A percentile compares a stretch with the other conserved stretches of the same genome.
Evolutionary conservation across 2,329 filamentous ascomycete species (phyloP).

Genomic region (Colletotrichum sp.): DNA sequence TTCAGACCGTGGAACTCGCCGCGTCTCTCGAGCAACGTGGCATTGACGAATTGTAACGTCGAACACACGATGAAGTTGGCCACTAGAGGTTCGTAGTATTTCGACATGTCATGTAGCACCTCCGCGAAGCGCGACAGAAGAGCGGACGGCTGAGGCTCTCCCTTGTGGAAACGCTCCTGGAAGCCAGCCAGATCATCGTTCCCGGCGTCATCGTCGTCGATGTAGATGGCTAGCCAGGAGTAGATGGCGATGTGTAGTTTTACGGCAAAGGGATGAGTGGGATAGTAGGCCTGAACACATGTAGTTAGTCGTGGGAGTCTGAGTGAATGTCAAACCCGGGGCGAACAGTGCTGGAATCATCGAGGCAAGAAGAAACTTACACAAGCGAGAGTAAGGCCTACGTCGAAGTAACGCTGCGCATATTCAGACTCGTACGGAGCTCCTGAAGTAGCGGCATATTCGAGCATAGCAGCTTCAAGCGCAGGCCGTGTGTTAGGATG

Average conservation of each 20-base stretch:
- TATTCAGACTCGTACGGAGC: background rate
- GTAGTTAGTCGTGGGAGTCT: background rate
- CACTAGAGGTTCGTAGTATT: background rate
- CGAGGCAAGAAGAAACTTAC: background rate
- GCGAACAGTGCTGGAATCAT: background rate
- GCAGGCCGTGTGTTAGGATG: background rate
- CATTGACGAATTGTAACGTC: background rate
- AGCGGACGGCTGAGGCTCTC: background rate
- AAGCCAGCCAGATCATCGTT: background rate
- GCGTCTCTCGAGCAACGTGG: rapidly evolving
- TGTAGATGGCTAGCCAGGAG: background rate
- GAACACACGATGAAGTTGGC: background rate
- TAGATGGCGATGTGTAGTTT: background rate
- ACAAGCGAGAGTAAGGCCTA: background rate
- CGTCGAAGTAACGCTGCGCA: background rate
- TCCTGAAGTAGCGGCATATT: background rate
- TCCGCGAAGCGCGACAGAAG: background rate
- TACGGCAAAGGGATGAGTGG: background rate
- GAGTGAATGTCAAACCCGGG: background rate
- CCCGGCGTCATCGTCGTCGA: background rate
- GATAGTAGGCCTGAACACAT: background rate
- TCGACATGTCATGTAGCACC: background rate
- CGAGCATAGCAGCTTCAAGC: background rate
- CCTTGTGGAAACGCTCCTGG: background rate
- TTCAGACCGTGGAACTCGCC: background rate